These are phyloP conservation scores for Thuidium tamariscinum DNA, from an alignment of 225 moss, liverwort and hornwort genomes.

Conservation along the genomic window DNA sequence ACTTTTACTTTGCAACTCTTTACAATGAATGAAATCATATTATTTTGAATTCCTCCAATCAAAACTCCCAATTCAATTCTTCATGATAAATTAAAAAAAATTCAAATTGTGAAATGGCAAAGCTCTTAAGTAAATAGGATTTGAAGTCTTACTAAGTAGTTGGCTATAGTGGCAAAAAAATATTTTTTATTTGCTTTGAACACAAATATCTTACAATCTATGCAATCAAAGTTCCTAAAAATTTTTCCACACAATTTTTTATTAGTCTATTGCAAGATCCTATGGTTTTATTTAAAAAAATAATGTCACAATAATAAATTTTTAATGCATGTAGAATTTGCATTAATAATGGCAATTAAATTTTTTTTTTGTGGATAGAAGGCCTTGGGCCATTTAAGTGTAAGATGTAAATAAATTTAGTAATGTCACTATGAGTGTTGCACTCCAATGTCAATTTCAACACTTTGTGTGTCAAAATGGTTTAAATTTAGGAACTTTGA, in stretches of 20 bases:
- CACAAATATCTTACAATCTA: background rate
- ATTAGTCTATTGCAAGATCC: background rate
- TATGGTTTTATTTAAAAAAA: fast-evolving
- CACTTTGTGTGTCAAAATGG: background rate
- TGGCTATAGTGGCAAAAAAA: fast-evolving
- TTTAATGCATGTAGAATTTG: background rate
- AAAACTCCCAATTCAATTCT: background rate
- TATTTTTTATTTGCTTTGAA: background rate
- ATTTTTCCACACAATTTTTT: fast-evolving
- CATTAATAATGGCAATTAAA: fast-evolving
- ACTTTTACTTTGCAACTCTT: no score
- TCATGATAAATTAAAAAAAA: no score
- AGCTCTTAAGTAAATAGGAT: background rate
- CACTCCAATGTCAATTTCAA: background rate
- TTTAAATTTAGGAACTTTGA: background rate
- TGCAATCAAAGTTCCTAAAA: fast-evolving
- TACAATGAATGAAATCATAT: background rate
- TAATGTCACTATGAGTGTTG: background rate
- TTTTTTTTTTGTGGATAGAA: background rate
- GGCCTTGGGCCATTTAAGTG: fast-evolving
- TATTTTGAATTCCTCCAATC: fast-evolving
- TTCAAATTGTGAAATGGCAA: background rate
- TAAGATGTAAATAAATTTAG: background rate
- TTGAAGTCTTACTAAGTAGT: background rate
- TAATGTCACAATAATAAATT: no score